A percentile compares a stretch with the other conserved stretches of the same genome.
These are phyloP conservation scores for Naganishia vaughanmartiniae DNA, from an alignment of 768 basidiomycete genomes.

Conservation along the genomic window DNA sequence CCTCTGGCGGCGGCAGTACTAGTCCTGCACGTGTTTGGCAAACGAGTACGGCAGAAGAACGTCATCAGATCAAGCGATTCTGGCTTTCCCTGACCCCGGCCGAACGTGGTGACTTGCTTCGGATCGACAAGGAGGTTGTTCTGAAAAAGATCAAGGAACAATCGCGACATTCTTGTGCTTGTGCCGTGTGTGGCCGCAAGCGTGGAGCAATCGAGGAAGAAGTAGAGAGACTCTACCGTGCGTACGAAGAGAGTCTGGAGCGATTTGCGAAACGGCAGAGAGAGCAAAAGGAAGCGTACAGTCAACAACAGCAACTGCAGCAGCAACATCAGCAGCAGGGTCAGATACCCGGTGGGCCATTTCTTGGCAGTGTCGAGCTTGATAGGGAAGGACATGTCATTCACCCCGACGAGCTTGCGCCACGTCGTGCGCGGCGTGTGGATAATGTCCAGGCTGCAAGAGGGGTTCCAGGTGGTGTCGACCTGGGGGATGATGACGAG, in stretches of 20 bases:
- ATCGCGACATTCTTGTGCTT: conserved; percentile 91
- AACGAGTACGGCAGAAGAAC: conserved; percentile 84
- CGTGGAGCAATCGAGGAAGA: conserved; percentile 99
- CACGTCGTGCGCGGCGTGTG: conserved; percentile 33
- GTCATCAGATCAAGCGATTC: conserved; percentile 96
- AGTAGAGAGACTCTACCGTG: conserved; percentile 99
- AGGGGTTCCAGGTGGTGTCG: conserved; percentile 57
- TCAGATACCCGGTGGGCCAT: conserved; percentile 84
- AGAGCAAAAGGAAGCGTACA: conserved; percentile 65
- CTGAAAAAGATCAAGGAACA: conserved; percentile 99
- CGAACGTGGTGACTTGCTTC: conserved; percentile 85
- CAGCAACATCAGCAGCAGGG: neutral
- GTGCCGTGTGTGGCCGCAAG: conserved; percentile 95
- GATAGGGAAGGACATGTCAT: conserved; percentile 82
- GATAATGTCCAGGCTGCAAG: conserved; percentile 47
- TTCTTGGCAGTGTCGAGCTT: conserved; percentile 95
- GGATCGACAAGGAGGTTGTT: conserved; percentile 97
- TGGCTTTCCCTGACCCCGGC: conserved; percentile 92
- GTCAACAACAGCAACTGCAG: conserved; percentile 80
- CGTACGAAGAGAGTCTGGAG: conserved; percentile 99
- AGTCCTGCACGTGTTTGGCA: conserved; percentile 78
- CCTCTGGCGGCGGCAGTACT: conserved; percentile 38
- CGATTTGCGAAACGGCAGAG: conserved; percentile 75
- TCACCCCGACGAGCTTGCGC: conserved; percentile 53
- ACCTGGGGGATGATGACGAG: conserved; percentile 47